Base-by-base conservation (phyloP, 2,329 filamentous ascomycete species). In the Penicillium corylophilum region DNA sequence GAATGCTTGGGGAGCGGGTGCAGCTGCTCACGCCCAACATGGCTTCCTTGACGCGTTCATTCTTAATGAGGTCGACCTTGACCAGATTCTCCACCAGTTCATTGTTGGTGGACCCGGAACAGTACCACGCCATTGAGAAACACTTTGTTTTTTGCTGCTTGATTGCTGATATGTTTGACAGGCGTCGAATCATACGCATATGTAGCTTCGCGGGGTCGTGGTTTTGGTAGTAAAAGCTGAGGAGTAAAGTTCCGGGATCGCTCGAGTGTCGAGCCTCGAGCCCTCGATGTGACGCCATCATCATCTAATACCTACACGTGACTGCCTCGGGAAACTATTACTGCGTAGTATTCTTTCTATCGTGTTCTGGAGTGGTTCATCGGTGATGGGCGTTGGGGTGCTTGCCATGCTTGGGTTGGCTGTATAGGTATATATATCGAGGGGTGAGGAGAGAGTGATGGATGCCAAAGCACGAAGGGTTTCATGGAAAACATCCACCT, bases 81-180 rank as follows among this genome's bases (percentile, higher is more conserved):
- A 78, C 85, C 51, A 99, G 79, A 69, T 96, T 96, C 61, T 86
- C 81, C 55, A 97, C 79, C 44, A 99, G 80, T 50, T 85, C 85
- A 36, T 75, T 73, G 70, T 97, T 96, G 24, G 84, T 83, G 4
- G 75, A 74, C 54, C 90, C 93, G 6, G 87, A 88, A 71, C 88
- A 90, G 60, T 84, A 83, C 94, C 94, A 99, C 53, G 93, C 92
- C 94, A 99, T 97, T 53, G 56, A 61, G 22, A 57, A 44, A 24
- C 46, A 35, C 44, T 44, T 63, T 51, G 18, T 50, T 41, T 44
- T 44, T 18, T 28, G 43, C 44, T 52, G 53, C 7, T 26, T 51
- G 24, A 29, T 20, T 39, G 26, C 8, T 46, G 24, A n/a, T 15
- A 23, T 7, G 39, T 29, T 29, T 49, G n/a, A 18, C 6, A 20